Evolutionary conservation across 371 early-diverging fungal species (phyloP), one percentile per base, ranked within the genome.

Genomic region (Zopfochytrium polystomum): DNA sequence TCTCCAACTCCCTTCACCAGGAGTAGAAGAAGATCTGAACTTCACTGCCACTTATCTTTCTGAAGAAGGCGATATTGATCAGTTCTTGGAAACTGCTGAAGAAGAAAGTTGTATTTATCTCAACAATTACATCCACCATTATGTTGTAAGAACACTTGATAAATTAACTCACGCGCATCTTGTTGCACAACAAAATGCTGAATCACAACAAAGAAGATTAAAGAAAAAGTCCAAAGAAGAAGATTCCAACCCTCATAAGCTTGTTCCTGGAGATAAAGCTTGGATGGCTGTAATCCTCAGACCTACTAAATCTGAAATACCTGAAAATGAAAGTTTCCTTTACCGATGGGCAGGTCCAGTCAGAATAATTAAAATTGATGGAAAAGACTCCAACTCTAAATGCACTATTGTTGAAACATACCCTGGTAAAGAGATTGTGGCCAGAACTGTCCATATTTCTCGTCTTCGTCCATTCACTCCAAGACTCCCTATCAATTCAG

Each of bases 331-430:
- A n/a, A n/a, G n/a, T n/a, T n/a, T n/a, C n/a, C n/a, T n/a, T n/a
- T n/a, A n/a, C 26, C 7, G 55, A 18, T 55, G 55, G 55, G 43
- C 23, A 6, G 55, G 55, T 30, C 55, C 58, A 18, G 58, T 57
- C 3, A 23, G 58, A 5, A 47, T 57, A n/a, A 30, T 57, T 4
- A 20, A 51, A 4, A 18, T 23, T 29, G 58, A 47, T 23, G 48
- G 23, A 48, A 33, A 33, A 20, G n/a, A 3, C 48, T 22, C 52
- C 43, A 15, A 47, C 11, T 11, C 58, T 6, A 23, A 25, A 7
- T n/a, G n/a, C n/a, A n/a, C n/a, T n/a, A 47, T 57, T 44, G 58
- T 57, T n/a, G 58, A 57, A 29, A 57, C 48, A 9, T 55, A 50
- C 44, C 56, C 47, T 20, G 56, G 56, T 13, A 20, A 27, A 44